Evolutionary conservation across 345 rosid genomes (phyloP), one percentile per base, ranked within the genome.

Genomic region (Eucalyptus lansdowneana): DNA sequence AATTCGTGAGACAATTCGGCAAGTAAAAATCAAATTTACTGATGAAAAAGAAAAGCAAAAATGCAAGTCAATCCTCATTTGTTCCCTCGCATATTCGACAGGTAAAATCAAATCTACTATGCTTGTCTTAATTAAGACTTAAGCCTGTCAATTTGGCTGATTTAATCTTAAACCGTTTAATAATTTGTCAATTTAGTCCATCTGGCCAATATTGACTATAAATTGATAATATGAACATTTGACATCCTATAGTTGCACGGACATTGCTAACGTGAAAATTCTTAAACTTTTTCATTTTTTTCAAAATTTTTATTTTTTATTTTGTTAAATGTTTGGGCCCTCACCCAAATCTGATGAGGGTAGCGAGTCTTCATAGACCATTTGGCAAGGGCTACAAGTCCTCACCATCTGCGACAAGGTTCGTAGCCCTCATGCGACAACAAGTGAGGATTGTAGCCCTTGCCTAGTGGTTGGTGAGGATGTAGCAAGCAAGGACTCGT

Each of bases 281-380:
- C 6, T 56, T 54, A 4, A 54, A 54, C 4, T 2, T 54, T 54
- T 22, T 54, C 3, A 19, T 8, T 19, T 19, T 9, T 54, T 54
- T 56, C 13, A 21, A 5, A 17, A 21, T 54, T 19, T 54, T 54
- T 53, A 8, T 7, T 21, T 54, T 2, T 22, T 22, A n/a, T 22
- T 4, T 24, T 22, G 6, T 56, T 56, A 56, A 56, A 24, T 21
- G 27, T n/a, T 0, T 22, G 12, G 60, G 13, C 62, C 62, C 12
- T 56, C 6, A 2, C 6, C 62, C 29, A 56, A 56, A 56, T 56
- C 29, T 56, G 1, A 22, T 0, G 3, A 56, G 29, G 27, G 62
- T 1, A 22, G 11, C 0, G 3, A 22, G 27, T 25, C 62, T 24
- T 56, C 10, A 1, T 13, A 5, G 0, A 24, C 27, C 62, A 56